Evolutionary conservation across 148 eudicot genomes (phyloP).

Genomic region (Spergularia marina): DNA sequence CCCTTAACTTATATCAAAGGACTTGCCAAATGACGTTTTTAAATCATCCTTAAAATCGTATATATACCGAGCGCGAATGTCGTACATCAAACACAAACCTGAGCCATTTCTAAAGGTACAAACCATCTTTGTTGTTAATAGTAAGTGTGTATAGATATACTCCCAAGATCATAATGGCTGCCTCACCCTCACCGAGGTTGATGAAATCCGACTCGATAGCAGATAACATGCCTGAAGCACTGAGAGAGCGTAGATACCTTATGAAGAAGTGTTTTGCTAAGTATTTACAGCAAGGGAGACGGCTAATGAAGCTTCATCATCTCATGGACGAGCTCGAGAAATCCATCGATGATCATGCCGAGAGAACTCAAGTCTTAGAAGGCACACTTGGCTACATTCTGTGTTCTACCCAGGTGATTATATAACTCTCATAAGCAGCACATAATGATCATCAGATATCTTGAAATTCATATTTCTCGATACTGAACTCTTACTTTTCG

Average conservation of each 20-base stretch:
- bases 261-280: conserved; percentile 76
- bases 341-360: conserved; percentile 51
- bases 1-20: conserved; percentile 17
- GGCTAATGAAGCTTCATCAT: conserved; percentile 73
- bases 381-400: conserved; percentile 85
- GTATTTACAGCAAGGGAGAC: conserved; percentile 61
- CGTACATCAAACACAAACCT: not conserved
- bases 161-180: conserved; percentile 23
- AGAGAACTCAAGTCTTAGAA: conserved; percentile 58
- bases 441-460: not conserved
- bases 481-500: not conserved
- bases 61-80: not conserved
- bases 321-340: conserved; percentile 78
- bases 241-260: conserved; percentile 71
- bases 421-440: not conserved
- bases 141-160: not conserved
- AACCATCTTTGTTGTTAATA: not conserved
- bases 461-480: not conserved
- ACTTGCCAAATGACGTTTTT: conserved; percentile 6
- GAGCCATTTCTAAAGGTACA: not conserved
- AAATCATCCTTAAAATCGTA: conserved; percentile 7
- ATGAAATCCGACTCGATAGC: conserved; percentile 66
- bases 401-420: conserved; percentile 71
- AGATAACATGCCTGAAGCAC: conserved; percentile 85
- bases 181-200: conserved; percentile 41